phyloP scores from a whole-genome alignment of 2,329 filamentous ascomycete species.

The Fusarium sp. region DNA sequence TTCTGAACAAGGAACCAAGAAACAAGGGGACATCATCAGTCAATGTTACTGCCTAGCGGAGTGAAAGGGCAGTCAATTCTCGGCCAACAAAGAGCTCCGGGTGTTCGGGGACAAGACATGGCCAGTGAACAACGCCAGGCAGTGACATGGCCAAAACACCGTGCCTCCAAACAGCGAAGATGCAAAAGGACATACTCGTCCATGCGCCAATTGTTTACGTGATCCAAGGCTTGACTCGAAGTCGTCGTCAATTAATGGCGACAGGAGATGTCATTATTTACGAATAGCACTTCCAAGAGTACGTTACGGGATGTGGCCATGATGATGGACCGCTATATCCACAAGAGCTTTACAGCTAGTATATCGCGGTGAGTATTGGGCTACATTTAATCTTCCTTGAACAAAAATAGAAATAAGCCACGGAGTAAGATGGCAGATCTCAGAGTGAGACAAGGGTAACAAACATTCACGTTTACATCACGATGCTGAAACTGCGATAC shows the following conservation, averaged over 20 bases:
- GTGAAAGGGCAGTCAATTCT: not conserved
- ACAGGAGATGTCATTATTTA: not conserved
- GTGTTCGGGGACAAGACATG: not conserved
- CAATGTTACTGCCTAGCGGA: not conserved
- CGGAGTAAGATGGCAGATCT: conserved; percentile 71
- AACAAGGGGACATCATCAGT: not conserved
- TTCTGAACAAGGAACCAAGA: not conserved
- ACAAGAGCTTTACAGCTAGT: conserved; percentile 56
- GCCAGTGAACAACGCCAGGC: not conserved
- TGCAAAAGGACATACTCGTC: not conserved
- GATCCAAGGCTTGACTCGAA: fast-evolving
- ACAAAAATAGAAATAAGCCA: conserved; percentile 85
- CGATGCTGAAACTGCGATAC: not conserved
- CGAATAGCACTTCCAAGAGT: not conserved
- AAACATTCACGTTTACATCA: not conserved
- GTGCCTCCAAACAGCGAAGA: fast-evolving
- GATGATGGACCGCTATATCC: conserved; percentile 77
- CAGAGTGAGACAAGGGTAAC: conserved; percentile 81
- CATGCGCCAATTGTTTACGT: fast-evolving
- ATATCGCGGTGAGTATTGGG: conserved; percentile 77
- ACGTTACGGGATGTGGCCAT: conserved; percentile 60
- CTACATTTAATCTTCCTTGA: conserved; percentile 63
- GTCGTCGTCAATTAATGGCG: fast-evolving
- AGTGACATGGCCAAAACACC: not conserved
- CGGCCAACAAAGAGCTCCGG: not conserved